phyloP scores from a whole-genome alignment of 768 basidiomycete genomes.

The Pulveroboletus sp. region DNA sequence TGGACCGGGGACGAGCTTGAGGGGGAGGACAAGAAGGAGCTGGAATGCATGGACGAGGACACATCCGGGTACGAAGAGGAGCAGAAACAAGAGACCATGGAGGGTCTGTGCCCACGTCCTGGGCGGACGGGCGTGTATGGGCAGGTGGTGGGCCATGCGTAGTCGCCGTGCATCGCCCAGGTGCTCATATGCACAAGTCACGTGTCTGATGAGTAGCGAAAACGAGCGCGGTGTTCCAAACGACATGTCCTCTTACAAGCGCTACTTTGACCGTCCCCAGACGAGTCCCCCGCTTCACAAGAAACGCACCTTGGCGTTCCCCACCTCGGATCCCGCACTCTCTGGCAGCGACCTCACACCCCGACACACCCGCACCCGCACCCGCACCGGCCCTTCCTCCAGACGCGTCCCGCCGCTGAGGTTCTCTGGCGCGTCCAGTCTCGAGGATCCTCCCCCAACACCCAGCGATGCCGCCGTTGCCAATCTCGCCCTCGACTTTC shows the following conservation, averaged over 20 bases:
- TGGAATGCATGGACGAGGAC: constrained; percentile 73
- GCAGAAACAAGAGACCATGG: constrained; percentile 48
- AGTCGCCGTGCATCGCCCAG: constrained; percentile 2
- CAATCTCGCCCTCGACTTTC: constrained; percentile 42
- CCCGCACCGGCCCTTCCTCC: constrained; percentile 57
- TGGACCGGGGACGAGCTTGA: constrained; percentile 61
- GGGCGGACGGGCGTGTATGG: constrained; percentile 52
- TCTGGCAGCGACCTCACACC: constrained; percentile 32
- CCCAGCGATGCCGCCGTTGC: constrained; percentile 46
- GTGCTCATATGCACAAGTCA: no score
- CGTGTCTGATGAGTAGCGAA: no score
- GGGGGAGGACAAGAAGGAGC: constrained; percentile 64
- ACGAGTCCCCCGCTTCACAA: constrained; percentile 32
- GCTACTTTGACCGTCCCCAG: constrained; percentile 47
- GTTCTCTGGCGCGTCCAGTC: constrained; percentile 68
- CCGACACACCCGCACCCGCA: constrained; percentile 47
- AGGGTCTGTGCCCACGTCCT: constrained; percentile 52
- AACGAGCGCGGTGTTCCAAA: no score
- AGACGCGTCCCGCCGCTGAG: constrained; percentile 49
- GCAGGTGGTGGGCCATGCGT: constrained; percentile 50
- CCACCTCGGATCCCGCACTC: constrained; percentile 24
- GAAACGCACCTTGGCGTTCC: constrained; percentile 28
- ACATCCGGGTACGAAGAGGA: constrained; percentile 63
- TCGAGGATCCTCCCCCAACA: constrained; percentile 74
- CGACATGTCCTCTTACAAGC: no score